Percentiles rank a stretch among this genome's conserved stretches.
phyloP scores from a whole-genome alignment of 78 protist genomes.

The Bigelowiella natans region DNA sequence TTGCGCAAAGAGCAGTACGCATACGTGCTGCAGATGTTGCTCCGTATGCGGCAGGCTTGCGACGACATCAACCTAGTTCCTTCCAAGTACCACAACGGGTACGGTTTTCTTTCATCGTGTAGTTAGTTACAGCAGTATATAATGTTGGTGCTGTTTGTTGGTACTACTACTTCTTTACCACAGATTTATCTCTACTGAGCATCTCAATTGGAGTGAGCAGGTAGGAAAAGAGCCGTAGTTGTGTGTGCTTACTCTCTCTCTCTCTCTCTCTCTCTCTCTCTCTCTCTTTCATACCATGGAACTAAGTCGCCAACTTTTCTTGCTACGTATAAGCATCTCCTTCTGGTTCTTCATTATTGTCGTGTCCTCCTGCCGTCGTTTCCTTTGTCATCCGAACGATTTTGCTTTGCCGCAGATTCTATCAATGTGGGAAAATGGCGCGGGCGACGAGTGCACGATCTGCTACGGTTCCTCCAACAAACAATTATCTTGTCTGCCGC shows the following conservation, averaged over 20 bases:
- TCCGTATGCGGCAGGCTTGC: conserved; percentile 8
- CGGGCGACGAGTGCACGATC: neutral
- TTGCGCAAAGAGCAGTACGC: neutral
- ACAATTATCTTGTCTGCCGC: no score
- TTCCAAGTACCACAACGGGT: neutral
- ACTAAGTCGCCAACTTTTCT: no score
- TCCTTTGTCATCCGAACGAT: neutral
- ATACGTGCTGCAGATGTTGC: conserved; percentile 7
- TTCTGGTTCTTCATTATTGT: no score
- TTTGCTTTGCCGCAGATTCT: neutral
- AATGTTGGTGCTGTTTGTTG: no score
- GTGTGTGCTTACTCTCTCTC: neutral
- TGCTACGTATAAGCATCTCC: no score
- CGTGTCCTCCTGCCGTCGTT: no score
- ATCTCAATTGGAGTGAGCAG: neutral
- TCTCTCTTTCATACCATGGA: neutral
- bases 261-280: neutral
- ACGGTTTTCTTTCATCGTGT: no score
- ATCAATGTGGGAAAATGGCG: neutral
- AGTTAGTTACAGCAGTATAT: no score
- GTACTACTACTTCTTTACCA: no score
- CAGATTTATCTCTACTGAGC: no score
- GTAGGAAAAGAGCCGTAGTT: neutral
- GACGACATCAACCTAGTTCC: neutral
- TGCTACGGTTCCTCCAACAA: no score